Evolutionary conservation across 2,329 filamentous ascomycete species (phyloP), one percentile per base, ranked within the genome.

Genomic region (Cladosporium oxysporum): DNA sequence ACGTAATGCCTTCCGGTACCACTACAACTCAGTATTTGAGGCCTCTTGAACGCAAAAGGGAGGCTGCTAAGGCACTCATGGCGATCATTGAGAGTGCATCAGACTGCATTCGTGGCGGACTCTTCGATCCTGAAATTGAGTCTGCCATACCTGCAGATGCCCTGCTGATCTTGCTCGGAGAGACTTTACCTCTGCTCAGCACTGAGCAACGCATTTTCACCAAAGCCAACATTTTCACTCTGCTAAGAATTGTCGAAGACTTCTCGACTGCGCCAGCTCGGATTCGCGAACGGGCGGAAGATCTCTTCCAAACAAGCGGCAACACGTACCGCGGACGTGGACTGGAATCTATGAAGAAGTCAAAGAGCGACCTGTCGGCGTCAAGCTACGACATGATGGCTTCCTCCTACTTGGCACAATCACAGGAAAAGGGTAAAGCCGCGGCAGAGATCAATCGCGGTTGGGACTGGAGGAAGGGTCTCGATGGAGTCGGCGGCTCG

Each of bases 101-200:
- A 66, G 93, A 97, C 77, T 94, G 92, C 75, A 96, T 98, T 72
- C 91, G 91, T 66, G 94, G 94, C 64, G 94, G 94, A 1, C 83
- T 97, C 2, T 96, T 93, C 76, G 93, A 98, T 74, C 88, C 89
- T 28, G 85, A 87, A 21, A 87, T 91, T 14, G 91, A 93, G 73
- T 89, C 91, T 0, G 92, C 96, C 7, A 90, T 97, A 21, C 91
- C 91, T 71, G 91, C 96, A 68, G 94, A 98, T 72, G 93, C 93
- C 62, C 79, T 98, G 26, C 83, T 97, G 10, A 88, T 90, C 3
- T 83, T 98, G 16, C 84, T 98, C 1, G 93, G 92, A 61, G 94
- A 98, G 79, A 88, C 90, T 0, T 86, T 94, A 3, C 86, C 92
- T 1, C 91, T 97, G 68, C 82, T 96, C 67, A 87, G 89, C 73